Conservation (phyloP, 805 yeast genomes). For the Lipomyces yamanashiensis region DNA sequence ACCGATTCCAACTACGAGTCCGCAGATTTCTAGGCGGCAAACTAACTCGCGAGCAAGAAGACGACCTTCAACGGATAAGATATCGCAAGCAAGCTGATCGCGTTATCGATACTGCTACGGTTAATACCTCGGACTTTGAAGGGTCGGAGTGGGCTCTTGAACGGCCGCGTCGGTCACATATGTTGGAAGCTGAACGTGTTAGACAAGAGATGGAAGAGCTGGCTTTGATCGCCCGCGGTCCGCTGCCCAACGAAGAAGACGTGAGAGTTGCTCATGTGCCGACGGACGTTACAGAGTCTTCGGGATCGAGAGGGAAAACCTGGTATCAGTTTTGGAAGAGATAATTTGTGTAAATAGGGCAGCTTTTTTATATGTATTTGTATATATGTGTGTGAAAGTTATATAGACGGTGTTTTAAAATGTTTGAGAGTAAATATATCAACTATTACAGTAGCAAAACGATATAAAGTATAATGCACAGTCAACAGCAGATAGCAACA, state of each 20-base stretch:
- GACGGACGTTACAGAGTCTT: neutral
- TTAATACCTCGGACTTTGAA: conserved; percentile 38
- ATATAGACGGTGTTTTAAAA: neutral
- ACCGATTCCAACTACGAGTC: conserved; percentile 61
- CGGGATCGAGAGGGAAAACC: neutral
- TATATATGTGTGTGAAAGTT: neutral
- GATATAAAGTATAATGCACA: too few relatives aligned
- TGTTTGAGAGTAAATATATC: neutral
- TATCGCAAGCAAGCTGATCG: conserved; percentile 45
- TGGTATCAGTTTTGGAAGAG: conserved; percentile 31
- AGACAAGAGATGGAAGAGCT: conserved; percentile 71
- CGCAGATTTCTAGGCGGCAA: conserved; percentile 60
- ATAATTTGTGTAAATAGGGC: neutral
- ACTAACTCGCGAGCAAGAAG: conserved; percentile 62
- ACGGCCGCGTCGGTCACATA: conserved; percentile 72
- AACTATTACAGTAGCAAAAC: neutral
- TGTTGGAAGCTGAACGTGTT: conserved; percentile 72
- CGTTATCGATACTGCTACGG: conserved; percentile 48
- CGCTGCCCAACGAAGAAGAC: neutral
- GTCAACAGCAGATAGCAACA: too few relatives aligned
- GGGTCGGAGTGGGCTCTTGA: conserved; percentile 57
- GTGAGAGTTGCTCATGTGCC: conserved; percentile 40
- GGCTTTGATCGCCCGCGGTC: conserved; percentile 46
- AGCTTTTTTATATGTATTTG: neutral
- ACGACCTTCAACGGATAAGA: conserved; percentile 59